Base-by-base conservation (phyloP, 805 yeast species). In the Monosporozyma yasuniensis region DNA sequence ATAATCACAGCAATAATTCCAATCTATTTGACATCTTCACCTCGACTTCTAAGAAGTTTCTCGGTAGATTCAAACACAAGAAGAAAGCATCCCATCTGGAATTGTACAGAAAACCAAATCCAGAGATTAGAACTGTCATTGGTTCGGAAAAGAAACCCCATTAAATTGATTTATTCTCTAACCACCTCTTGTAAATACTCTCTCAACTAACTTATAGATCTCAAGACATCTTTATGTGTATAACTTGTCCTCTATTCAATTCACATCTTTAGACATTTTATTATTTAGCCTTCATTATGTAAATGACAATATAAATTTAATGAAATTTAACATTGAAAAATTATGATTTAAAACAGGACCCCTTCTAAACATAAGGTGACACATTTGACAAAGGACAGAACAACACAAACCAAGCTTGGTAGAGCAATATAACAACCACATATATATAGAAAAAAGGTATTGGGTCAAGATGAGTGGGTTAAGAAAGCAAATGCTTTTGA, bases 391-490 rank as follows among this genome's bases (percentile, higher is more conserved):
- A 14, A 14, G 3, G 14, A 32, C 16, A 32, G 35, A 12, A n/a
- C 3, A 14, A 4, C n/a, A 12, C 16, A 32, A 11, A 4, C 32
- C 12, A 28, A 14, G 12, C 9, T 14, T 28, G 25, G 47, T 44
- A 35, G n/a, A n/a, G n/a, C n/a, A n/a, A n/a, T n/a, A n/a, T n/a
- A n/a, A n/a, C n/a, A n/a, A n/a, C n/a, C n/a, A 5, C 27, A 25
- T 25, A 4, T 25, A 25, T 4, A 41, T n/a, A 22, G 7, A 3
- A 14, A 8, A n/a, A 11, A n/a, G 10, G 6, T 18, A 25, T 23
- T 21, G 23, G 8, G 3, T 42, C 12, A 16, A 22, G 14, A 61
- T 61, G 65, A 51, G 47, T 30, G 58, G 56, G 46, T 47, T 61
- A 23, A 52, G 65, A 22, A 56, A 59, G n/a, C 28, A 12, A 27